Percentiles rank a stretch among this genome's conserved stretches.
Evolutionary conservation across 192 early-diverging fungal genomes (phyloP).

Genomic region (Backusella liffmaniae): DNA sequence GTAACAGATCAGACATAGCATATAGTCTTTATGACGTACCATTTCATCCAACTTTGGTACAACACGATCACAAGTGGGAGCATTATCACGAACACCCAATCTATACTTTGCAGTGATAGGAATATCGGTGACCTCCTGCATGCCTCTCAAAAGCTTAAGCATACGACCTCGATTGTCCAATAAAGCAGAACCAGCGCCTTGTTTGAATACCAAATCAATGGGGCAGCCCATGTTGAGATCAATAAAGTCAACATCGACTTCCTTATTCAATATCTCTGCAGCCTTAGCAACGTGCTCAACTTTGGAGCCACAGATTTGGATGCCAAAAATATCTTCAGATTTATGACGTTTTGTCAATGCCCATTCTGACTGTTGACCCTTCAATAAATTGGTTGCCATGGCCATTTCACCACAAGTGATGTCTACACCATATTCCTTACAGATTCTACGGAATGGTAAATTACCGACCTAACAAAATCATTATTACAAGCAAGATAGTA

Average conservation of each 20-base stretch:
- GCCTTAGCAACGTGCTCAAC: conserved; percentile 55
- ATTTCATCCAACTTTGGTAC: conserved; percentile 64
- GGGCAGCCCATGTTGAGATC: conserved; percentile 98
- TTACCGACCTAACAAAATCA: conserved; percentile 64
- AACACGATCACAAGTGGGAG: conserved; percentile 69
- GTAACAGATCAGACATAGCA: background rate
- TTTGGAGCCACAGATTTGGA: conserved; percentile 78
- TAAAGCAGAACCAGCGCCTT: conserved; percentile 83
- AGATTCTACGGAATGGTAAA: conserved; percentile 92
- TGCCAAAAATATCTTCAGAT: conserved; percentile 89
- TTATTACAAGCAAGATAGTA: background rate
- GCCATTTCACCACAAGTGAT: conserved; percentile 98
- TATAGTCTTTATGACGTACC: conserved; percentile 26
- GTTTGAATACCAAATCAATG: conserved; percentile 81
- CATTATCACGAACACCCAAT: conserved; percentile 65
- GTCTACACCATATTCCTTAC: conserved; percentile 91
- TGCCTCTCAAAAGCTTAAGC: conserved; percentile 68
- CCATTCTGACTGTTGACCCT: conserved; percentile 72
- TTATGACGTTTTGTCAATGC: conserved; percentile 80
- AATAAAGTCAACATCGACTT: conserved; percentile 84
- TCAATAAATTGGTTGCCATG: conserved; percentile 63
- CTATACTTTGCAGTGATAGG: conserved; percentile 91
- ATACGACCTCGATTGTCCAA: conserved; percentile 65
- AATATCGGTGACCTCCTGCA: conserved; percentile 67
- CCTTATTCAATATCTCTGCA: conserved; percentile 68